Evolutionary conservation across 2,329 filamentous ascomycete genomes (phyloP).

Genomic region (Sporothrix pseudoabietina): DNA sequence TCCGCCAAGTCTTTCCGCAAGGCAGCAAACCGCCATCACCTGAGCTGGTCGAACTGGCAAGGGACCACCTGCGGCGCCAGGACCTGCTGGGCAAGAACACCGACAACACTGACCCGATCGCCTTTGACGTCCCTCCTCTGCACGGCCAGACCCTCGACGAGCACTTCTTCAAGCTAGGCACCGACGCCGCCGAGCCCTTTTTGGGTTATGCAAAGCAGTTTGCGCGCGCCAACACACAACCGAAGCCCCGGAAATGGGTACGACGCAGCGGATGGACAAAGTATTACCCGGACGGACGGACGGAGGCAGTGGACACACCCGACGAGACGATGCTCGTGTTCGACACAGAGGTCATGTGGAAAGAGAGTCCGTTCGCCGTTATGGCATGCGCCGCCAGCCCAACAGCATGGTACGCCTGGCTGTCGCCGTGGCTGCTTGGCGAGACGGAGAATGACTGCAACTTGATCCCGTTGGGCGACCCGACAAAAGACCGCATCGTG

Average conservation of each 20-base stretch:
- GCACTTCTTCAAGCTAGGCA: constrained; percentile 86
- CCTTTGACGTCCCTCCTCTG: constrained; percentile 79
- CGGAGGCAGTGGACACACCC: constrained; percentile 72
- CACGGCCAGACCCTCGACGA: constrained; percentile 84
- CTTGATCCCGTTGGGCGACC: constrained; percentile 83
- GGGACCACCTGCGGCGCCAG: constrained; percentile 80
- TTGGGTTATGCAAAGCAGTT: constrained; percentile 75
- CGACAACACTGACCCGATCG: constrained; percentile 73
- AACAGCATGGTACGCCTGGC: constrained; percentile 93
- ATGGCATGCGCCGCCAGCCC: constrained; percentile 95
- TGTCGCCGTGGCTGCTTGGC: constrained; percentile 90
- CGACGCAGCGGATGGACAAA: constrained; percentile 89
- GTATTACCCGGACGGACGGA: constrained; percentile 73
- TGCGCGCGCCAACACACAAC: constrained; percentile 60
- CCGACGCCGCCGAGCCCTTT: constrained; percentile 85
- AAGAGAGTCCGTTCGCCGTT: constrained; percentile 85
- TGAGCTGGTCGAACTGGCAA: constrained; percentile 76
- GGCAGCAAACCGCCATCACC: constrained; percentile 59
- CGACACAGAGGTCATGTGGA: constrained; percentile 96
- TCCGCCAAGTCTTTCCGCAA: constrained; percentile 76
- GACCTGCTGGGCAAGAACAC: constrained; percentile 89
- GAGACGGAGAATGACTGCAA: constrained; percentile 78
- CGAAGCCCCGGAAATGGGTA: constrained; percentile 71
- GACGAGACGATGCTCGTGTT: constrained; percentile 84
- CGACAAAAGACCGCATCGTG: constrained; percentile 70